These are phyloP conservation scores for Cladosporium sp. DNA, from an alignment of 2,329 filamentous ascomycete species.

Conservation along the genomic window DNA sequence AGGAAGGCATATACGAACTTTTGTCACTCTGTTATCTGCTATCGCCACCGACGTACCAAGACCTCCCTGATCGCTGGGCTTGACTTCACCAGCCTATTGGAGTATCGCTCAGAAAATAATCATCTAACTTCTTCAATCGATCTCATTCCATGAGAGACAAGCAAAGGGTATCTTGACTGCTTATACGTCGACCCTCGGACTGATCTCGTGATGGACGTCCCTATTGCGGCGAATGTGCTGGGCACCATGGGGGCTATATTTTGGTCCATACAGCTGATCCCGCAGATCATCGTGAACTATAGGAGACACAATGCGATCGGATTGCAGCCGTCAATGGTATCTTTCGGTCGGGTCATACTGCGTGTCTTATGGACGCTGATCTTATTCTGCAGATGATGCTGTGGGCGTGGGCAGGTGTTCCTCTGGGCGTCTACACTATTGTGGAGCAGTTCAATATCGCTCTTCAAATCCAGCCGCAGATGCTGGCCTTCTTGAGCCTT, in stretches of 20 bases:
- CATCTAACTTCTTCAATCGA: too few species aligned
- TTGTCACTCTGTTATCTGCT: too few species aligned
- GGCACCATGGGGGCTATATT: constrained; percentile 59
- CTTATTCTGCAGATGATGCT: constrained; percentile 59
- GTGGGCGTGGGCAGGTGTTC: constrained; percentile 65
- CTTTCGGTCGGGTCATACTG: too few species aligned
- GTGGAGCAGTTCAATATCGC: constrained; percentile 51
- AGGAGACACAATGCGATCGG: constrained; percentile 62
- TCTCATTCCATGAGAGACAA: too few species aligned
- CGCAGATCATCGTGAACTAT: constrained; percentile 67
- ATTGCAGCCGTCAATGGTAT: constrained; percentile 59
- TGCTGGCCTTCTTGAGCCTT: constrained; percentile 50
- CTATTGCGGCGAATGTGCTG: constrained; percentile 54
- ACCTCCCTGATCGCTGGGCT: too few species aligned
- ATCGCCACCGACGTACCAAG: too few species aligned
- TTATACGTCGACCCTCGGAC: too few species aligned
- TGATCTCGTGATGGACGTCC: constrained; percentile 55
- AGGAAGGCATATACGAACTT: too few species aligned
- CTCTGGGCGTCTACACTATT: constrained; percentile 60
- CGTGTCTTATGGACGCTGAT: too few species aligned
- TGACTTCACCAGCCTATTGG: too few species aligned
- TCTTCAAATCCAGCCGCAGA: constrained; percentile 53
- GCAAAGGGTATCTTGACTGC: too few species aligned
- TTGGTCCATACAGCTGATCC: constrained; percentile 62
- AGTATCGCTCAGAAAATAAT: too few species aligned